Evolutionary conservation across 129 eudicot genomes (phyloP), one percentile per base, ranked within the genome.

Genomic region (Dittrichia graveolens): DNA sequence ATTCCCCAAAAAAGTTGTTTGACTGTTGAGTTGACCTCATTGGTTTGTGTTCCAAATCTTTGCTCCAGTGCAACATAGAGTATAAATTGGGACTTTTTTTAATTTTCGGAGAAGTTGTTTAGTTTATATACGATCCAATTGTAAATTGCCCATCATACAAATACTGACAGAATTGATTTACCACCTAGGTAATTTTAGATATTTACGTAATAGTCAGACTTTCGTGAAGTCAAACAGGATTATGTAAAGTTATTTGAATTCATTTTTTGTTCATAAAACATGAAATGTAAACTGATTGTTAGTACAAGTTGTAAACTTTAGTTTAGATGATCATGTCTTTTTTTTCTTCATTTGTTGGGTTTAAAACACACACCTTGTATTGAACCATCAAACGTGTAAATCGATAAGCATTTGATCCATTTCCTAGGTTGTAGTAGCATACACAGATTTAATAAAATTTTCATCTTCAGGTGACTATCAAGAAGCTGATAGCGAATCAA

Each of bases 401-500:
- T n/a, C n/a, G n/a, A n/a, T n/a, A n/a, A n/a, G n/a, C n/a, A n/a
- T n/a, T n/a, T n/a, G n/a, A n/a, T n/a, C n/a, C n/a, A n/a, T n/a
- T n/a, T 12, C 61, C 39, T 13, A 7, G 47, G 39, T 47, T 39
- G 57, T 54, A 15, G 38, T 52, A n/a, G 41, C 41, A 46, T 52
- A 16, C 50, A 40, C 54, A 44, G 39, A 54, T 35, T 68, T 62
- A 54, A 40, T 63, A 39, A 40, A 35, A 7, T 0, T 74, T 14
- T 8, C n/a, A 61, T 75, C 40, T 61, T 13, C 73, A 69, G 81
- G 65, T 41, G 58, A 34, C 18, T 53, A 61, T n/a, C 75, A 65
- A 46, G 62, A 61, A 55, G 78, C 45, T 54, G 83, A 78, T 52
- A 63, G 77, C 7, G 78, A 65, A 70, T 63, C 74, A 74, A 69